Conservation (phyloP, 169 alveolate genomes). For the Besnoitia besnoiti region DNA sequence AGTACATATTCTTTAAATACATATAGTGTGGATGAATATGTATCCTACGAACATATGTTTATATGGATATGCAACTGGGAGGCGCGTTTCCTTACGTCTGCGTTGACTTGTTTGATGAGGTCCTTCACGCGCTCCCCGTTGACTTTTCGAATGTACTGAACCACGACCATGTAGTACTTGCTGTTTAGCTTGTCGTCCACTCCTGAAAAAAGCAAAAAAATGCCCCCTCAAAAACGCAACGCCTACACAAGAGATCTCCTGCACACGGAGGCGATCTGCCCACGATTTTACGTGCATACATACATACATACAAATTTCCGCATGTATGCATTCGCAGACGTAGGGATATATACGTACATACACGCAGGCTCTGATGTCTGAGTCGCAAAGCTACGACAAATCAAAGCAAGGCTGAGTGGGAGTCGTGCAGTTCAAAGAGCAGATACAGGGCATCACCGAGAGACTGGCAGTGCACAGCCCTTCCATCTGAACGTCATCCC, state of each 20-base stretch:
- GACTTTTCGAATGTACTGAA: not conserved
- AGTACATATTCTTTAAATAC: no score
- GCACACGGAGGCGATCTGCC: no score
- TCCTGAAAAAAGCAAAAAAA: not conserved
- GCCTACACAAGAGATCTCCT: no score
- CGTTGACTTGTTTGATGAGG: constrained; percentile 19
- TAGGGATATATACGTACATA: no score
- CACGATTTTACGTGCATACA: not conserved
- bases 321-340: no score
- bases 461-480: no score
- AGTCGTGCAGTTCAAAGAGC: no score
- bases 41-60: not conserved
- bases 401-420: no score
- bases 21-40: not conserved
- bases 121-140: constrained; percentile 54
- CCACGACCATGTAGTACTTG: not conserved
- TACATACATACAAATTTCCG: not conserved
- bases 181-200: constrained; percentile 27
- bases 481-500: no score
- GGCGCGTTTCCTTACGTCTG: not conserved
- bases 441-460: no score
- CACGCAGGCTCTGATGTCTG: no score
- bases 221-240: not conserved
- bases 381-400: no score
- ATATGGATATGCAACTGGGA: not conserved